Evolutionary conservation across 768 basidiomycete species (phyloP), one percentile per base, ranked within the genome.

Genomic region (Kwoniella sp.): DNA sequence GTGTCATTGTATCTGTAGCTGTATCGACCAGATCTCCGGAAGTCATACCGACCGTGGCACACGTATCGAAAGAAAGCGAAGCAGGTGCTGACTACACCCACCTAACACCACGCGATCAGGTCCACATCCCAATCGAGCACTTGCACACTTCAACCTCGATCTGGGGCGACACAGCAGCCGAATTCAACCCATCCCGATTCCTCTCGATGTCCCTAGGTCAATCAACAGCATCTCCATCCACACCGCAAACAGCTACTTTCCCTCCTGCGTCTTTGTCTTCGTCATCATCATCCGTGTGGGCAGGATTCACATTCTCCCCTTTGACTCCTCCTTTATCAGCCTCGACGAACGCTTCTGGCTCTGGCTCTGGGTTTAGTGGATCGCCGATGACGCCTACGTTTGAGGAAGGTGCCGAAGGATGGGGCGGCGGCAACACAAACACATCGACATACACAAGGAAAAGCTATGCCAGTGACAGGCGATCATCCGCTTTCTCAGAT

Each of bases 61-160:
- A n/a, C n/a, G n/a, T n/a, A n/a, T n/a, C n/a, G n/a, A n/a, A n/a
- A n/a, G n/a, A 40, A 56, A 2, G 10, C 37, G n/a, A n/a, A n/a
- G n/a, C 22, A 9, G 9, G 26, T 29, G n/a, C 19, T 27, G 12
- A 47, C 46, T 25, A 3, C 26, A 13, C 22, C 7, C 25, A n/a
- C n/a, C n/a, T n/a, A n/a, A n/a, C n/a, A n/a, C 6, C 24, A 47
- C n/a, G 1, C 29, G 24, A 21, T 7, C 21, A 60, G 58, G 26
- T 60, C 1, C 64, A 71, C 46, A 26, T 71, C 12, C 70, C 70
- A 10, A 71, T 71, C 59, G 70, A 71, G 33, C 55, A 67, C 46
- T 27, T 71, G 17, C 62, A 71, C 29, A 63, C 55, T 55, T 61
- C 64, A 4, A 40, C 55, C 6, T 60, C 48, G 3, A 58, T 71